Evolutionary conservation across 2,329 filamentous ascomycete species (phyloP).

Genomic region (Lachnellula arida): DNA sequence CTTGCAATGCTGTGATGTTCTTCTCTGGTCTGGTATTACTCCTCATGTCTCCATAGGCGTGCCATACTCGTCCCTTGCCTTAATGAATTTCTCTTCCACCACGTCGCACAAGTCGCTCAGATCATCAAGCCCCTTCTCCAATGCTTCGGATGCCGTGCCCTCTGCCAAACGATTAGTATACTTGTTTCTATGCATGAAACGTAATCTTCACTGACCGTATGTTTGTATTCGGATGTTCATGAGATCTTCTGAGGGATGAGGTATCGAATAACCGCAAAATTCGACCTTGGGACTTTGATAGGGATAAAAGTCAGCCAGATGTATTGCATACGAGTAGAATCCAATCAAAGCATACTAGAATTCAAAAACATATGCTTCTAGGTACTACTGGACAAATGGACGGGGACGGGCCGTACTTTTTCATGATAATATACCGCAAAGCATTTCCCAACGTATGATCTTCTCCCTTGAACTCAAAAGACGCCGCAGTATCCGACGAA

Average conservation of each 20-base stretch:
- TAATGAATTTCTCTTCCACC: conserved; percentile 82
- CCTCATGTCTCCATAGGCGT: conserved; percentile 14
- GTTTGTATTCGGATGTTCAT: conserved; percentile 99
- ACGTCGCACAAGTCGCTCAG: conserved; percentile 90
- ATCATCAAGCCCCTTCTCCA: conserved; percentile 86
- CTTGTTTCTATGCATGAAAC: neutral
- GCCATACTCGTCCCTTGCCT: conserved; percentile 55
- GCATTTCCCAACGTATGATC: conserved; percentile 95
- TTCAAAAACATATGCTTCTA: neutral
- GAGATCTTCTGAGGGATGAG: conserved; percentile 90
- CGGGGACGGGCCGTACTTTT: conserved; percentile 64
- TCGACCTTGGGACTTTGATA: conserved; percentile 78
- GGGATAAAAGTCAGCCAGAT: neutral
- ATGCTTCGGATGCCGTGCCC: conserved; percentile 73
- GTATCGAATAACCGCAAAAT: conserved; percentile 97
- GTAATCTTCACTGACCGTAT: conserved; percentile 60
- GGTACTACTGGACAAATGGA: neutral
- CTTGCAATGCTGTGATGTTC: conserved; percentile 24
- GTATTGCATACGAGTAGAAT: neutral
- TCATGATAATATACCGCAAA: conserved; percentile 93
- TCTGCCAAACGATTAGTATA: conserved; percentile 45
- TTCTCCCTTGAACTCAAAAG: conserved; percentile 90
- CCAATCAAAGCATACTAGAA: neutral
- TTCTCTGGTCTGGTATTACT: conserved; percentile 1
- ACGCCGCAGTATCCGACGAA: conserved; percentile 80